Evolutionary conservation across 495 filamentous ascomycete species (phyloP).

Genomic region (Lepidopterella palustris): DNA sequence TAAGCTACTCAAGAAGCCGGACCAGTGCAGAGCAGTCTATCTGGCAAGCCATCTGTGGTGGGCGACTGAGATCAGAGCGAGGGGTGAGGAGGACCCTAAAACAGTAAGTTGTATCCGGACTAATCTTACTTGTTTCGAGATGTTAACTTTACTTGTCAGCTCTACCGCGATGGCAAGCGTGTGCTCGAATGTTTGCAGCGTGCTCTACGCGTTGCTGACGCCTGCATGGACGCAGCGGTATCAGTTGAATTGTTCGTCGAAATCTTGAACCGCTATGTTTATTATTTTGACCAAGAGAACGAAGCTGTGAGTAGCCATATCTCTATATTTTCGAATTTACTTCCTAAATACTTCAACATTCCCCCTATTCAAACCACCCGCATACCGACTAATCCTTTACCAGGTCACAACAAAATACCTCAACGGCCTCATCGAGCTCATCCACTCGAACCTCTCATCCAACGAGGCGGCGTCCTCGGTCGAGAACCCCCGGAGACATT

Average conservation of each 20-base stretch:
- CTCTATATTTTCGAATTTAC: neutral
- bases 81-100: constrained; percentile 75
- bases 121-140: constrained; percentile 32
- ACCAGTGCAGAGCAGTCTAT: constrained; percentile 95
- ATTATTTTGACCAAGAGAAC: constrained; percentile 98
- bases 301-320: constrained; percentile 66
- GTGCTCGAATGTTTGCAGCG: constrained; percentile 95
- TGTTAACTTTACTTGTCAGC: too few relatives aligned
- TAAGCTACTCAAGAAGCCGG: constrained; percentile 94
- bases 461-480: constrained; percentile 73
- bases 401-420: constrained; percentile 97
- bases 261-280: constrained; percentile 95
- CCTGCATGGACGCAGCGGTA: constrained; percentile 98
- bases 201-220: constrained; percentile 90
- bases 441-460: constrained; percentile 87
- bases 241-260: constrained; percentile 97
- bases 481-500: constrained; percentile 84
- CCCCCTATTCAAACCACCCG: neutral
- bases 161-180: constrained; percentile 94
- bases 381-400: neutral
- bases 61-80: constrained; percentile 80
- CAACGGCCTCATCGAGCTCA: constrained; percentile 96
- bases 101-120: constrained; percentile 52
- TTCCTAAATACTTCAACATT: neutral
- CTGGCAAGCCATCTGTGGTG: constrained; percentile 96